Conservation (phyloP, 2,329 filamentous ascomycete species). For the Penicillium corylophilum region DNA sequence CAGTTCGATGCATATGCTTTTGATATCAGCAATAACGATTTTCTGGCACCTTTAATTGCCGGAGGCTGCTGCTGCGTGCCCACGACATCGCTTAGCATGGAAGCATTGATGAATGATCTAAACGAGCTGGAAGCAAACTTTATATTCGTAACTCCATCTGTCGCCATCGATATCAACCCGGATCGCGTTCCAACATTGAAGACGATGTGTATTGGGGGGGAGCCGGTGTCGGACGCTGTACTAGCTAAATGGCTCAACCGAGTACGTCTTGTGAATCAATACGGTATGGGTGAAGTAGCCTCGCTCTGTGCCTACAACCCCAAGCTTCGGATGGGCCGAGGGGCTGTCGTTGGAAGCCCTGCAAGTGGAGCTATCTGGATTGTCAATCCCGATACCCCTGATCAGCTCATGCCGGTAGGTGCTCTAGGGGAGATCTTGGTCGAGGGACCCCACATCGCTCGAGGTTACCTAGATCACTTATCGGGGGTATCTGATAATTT, state of each 20-base stretch:
- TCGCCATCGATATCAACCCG: constrained; percentile 23
- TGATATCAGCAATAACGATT: constrained; percentile 31
- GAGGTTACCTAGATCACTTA: constrained; percentile 25
- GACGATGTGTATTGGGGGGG: constrained; percentile 27
- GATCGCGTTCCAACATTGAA: constrained; percentile 19
- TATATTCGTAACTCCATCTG: constrained; percentile 26
- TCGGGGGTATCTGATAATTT: background rate
- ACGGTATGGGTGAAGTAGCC: constrained; percentile 29
- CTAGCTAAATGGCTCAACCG: constrained; percentile 17
- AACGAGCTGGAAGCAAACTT: constrained; percentile 22
- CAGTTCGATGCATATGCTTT: constrained; percentile 31
- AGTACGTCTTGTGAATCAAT: constrained; percentile 25
- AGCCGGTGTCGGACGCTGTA: constrained; percentile 24
- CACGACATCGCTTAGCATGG: constrained; percentile 13
- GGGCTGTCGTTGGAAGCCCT: constrained; percentile 17
- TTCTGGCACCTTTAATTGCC: constrained; percentile 18
- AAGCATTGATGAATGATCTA: constrained; percentile 16
- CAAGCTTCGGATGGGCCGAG: constrained; percentile 10
- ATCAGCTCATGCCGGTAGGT: constrained; percentile 26
- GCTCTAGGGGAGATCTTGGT: constrained; percentile 31
- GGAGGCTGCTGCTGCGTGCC: constrained; percentile 31
- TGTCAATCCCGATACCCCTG: constrained; percentile 19
- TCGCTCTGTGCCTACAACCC: constrained; percentile 25
- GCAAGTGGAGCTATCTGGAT: constrained; percentile 30
- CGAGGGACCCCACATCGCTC: constrained; percentile 29